Evolutionary conservation across 495 filamentous ascomycete genomes (phyloP).

Genomic region (Zalerion maritima): DNA sequence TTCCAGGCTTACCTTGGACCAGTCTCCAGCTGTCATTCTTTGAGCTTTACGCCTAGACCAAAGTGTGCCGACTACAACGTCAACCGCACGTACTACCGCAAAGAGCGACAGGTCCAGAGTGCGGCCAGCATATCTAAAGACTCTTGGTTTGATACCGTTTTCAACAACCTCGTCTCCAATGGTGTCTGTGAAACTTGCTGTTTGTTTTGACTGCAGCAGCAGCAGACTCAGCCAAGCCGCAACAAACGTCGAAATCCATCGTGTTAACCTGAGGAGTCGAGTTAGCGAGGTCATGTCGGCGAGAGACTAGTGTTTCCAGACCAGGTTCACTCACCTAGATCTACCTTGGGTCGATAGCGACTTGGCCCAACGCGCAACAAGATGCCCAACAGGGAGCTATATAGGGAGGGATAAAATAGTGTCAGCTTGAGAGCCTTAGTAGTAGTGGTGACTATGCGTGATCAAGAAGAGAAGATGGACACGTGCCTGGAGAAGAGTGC

Average conservation of each 20-base stretch:
- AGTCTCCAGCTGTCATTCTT: constrained; percentile 23
- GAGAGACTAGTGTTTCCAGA: no score
- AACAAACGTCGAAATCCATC: constrained; percentile 35
- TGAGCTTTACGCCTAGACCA: constrained; percentile 40
- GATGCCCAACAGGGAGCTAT: no score
- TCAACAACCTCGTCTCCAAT: constrained; percentile 9
- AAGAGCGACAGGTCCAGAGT: constrained; percentile 83
- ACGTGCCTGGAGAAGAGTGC: constrained; percentile 50
- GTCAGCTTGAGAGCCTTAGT: no score
- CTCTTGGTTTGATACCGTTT: constrained; percentile 13
- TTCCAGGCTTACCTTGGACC: constrained; percentile 34
- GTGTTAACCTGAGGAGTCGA: constrained; percentile 18
- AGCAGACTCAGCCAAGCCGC: constrained; percentile 34
- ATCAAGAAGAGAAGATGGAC: background rate
- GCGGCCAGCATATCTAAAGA: constrained; percentile 45
- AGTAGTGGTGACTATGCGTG: no score
- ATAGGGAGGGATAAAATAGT: constrained; percentile 9
- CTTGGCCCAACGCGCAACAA: no score
- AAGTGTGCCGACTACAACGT: constrained; percentile 50
- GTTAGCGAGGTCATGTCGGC: constrained; percentile 4
- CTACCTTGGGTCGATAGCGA: no score
- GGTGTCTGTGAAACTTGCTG: constrained; percentile 23
- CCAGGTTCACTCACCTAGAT: no score
- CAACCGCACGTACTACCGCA: constrained; percentile 57
- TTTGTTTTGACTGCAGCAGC: constrained; percentile 31